Base-by-base conservation (phyloP, 2,329 filamentous ascomycete species). In the Microsporum audouinii region DNA sequence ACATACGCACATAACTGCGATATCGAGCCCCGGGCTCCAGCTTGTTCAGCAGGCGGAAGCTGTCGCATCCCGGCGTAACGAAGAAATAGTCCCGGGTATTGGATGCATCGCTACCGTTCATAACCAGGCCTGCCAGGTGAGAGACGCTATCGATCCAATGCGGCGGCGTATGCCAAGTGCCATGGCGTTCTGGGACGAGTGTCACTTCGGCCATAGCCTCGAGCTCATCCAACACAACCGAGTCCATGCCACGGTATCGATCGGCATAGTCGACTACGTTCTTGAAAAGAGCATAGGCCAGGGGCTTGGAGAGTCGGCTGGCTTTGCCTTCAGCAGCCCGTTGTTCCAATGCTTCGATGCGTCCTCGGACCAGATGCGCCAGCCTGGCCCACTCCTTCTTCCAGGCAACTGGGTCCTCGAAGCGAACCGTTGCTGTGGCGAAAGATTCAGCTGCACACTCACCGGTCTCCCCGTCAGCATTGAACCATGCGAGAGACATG, bases 201-300 rank as follows among this genome's bases (percentile, higher is more conserved):
- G 67, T 69, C 56, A 75, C 66, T 23, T 63, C 68, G 23, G 72
- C 68, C 49, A 67, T 65, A n/a, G 72, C 73, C 63, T 77, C 75
- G 31, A 71, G 66, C 38, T 71, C 69, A 47, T 76, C 66, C 33
- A 77, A 65, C 36, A 72, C 65, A 2, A 76, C 73, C 38, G 71
- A 68, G 56, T 73, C 64, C 69, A 77, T 70, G 55, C 72, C 71
- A 38, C 69, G 69, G 66, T 68, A 76, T 59, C 68, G 65, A 36
- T 66, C 60, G 2, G 63, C 66, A 62, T 74, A 76, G 49, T 72
- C 68, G 5, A 74, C 74, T 51, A 75, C 63, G 10, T 67, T 65
- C 34, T 64, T 63, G 59, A 76, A 73, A 10, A 75, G 69, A 60
- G 68, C 69, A 67, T 76, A 76, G 1, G 69, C 72, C 66, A 75